Percentiles rank a stretch among this genome's conserved stretches.
phyloP scores from a whole-genome alignment of 2,329 filamentous ascomycete species.

The Coniochaeta pulveracea region DNA sequence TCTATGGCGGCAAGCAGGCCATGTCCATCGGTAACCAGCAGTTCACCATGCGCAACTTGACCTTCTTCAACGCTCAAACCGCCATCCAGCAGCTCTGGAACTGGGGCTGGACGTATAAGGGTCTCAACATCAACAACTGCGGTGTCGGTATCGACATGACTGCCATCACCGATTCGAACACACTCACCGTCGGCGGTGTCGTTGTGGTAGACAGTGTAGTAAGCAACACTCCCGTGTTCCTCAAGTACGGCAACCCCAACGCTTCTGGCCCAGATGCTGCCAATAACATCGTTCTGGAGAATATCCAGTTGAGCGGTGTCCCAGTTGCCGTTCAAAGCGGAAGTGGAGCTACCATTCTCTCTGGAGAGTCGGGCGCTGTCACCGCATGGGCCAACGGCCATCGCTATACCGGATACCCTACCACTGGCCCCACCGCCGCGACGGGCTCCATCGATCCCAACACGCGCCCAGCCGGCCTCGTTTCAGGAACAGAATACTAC shows the following conservation, averaged over 20 bases:
- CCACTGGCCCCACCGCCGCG: conserved; percentile 24
- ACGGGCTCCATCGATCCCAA: conserved; percentile 33
- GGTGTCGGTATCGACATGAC: conserved; percentile 57
- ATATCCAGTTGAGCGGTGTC: conserved; percentile 30
- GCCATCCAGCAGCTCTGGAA: conserved; percentile 65
- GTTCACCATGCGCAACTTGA: conserved; percentile 59
- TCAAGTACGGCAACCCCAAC: conserved; percentile 30
- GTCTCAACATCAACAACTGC: conserved; percentile 50
- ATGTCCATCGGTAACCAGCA: conserved; percentile 49
- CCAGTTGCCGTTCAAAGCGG: conserved; percentile 29
- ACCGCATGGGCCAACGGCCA: conserved; percentile 46
- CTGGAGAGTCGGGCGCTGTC: conserved; percentile 34
- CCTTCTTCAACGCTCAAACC: conserved; percentile 52
- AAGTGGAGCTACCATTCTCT: conserved; percentile 38
- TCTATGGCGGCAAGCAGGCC: conserved; percentile 55
- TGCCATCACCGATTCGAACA: conserved; percentile 27
- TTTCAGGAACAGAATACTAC: conserved; percentile 46
- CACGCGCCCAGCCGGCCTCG: conserved; percentile 40
- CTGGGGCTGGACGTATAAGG: conserved; percentile 68
- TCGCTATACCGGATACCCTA: conserved; percentile 53
- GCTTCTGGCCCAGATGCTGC: conserved; percentile 19
- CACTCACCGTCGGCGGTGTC: conserved; percentile 58
- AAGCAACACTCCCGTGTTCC: conserved; percentile 53
- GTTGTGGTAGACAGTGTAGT: conserved; percentile 65
- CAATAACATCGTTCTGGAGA: conserved; percentile 35